Evolutionary conservation across 495 filamentous ascomycete species (phyloP), one percentile per base, ranked within the genome.

Genomic region (Evernia prunastri): DNA sequence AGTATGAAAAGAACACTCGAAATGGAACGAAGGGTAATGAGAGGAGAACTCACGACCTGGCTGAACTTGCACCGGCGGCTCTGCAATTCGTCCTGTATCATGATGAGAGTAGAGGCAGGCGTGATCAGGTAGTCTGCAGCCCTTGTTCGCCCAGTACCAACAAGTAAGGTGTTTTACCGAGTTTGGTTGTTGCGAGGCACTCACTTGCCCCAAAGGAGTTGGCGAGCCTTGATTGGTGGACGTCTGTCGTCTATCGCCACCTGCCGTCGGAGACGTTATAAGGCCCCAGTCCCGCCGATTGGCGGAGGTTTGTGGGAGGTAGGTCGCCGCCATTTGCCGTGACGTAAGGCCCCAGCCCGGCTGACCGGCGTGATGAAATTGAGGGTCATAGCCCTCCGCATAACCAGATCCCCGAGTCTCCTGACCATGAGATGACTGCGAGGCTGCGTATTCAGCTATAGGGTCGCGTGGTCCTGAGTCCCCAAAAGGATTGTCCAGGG

Each of bases 81-180:
- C 39, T 35, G 70, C 70, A 17, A 68, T 9, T 18, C 33, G 66
- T 2, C 63, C 66, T 1, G 63, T 70, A 20, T 63, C 20, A 23
- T 35, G 61, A 59, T 72, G 70, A 29, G 71, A 62, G 53, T 72
- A 72, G 7, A 62, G 36, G 47, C 70, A 72, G 1, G 56, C 25
- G 27, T 62, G 47, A 43, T 68, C 66, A 2, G 35, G 17, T 12
- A 56, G 51, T 31, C 39, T 66, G 66, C 71, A 72, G 25, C 60
- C 60, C 3, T 56, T 23, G 0, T 17, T 61, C 0, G 42, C 25
- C 70, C 68, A 72, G 47, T 43, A 72, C 42, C 63, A 63, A 51
- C 71, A 72, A 12, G 70, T 72, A 6, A 70, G 37, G 39, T 63
- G 53, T 51, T 72, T 70, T 9, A 70, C 56, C 2, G 63, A 64